These are phyloP conservation scores for Capsicum baccatum DNA, from an alignment of 257 asterid species.

Conservation along the genomic window DNA sequence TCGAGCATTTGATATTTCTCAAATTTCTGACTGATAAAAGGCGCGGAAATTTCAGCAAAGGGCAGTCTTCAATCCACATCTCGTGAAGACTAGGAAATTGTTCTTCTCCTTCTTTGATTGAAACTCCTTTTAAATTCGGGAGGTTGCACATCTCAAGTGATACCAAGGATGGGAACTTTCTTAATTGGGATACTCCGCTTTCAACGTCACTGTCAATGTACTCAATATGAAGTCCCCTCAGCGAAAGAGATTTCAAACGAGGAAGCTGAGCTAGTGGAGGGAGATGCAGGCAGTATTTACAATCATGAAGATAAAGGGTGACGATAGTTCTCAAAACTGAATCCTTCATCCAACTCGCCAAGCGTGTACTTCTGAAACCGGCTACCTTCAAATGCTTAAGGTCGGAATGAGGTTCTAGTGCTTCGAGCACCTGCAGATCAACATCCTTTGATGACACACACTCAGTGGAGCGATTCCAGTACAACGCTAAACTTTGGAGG, in stretches of 20 bases:
- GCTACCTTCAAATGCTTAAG: slow-evolving; percentile 5
- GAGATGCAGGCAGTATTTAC: slow-evolving; percentile 40
- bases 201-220: slow-evolving; percentile 24
- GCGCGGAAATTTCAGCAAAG: background rate
- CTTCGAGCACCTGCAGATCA: slow-evolving; percentile 37
- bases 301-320: slow-evolving; percentile 22
- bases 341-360: slow-evolving; percentile 42
- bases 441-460: background rate
- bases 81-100: slow-evolving; percentile 32
- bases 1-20: background rate
- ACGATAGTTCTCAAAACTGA: slow-evolving; percentile 29
- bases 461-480: slow-evolving; percentile 17
- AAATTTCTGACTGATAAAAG: background rate
- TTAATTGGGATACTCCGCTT: background rate
- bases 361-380: slow-evolving; percentile 30
- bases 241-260: slow-evolving; percentile 26
- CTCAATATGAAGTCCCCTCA: slow-evolving; percentile 31
- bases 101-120: background rate
- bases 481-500: slow-evolving; percentile 27
- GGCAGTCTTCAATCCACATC: slow-evolving; percentile 16
- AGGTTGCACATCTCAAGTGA: background rate
- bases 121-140: slow-evolving; percentile 36
- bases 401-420: slow-evolving; percentile 36
- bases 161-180: slow-evolving; percentile 32
- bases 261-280: slow-evolving; percentile 36